Conservation (phyloP, 371 early-diverging fungal species). For the Mycotypha africana region DNA sequence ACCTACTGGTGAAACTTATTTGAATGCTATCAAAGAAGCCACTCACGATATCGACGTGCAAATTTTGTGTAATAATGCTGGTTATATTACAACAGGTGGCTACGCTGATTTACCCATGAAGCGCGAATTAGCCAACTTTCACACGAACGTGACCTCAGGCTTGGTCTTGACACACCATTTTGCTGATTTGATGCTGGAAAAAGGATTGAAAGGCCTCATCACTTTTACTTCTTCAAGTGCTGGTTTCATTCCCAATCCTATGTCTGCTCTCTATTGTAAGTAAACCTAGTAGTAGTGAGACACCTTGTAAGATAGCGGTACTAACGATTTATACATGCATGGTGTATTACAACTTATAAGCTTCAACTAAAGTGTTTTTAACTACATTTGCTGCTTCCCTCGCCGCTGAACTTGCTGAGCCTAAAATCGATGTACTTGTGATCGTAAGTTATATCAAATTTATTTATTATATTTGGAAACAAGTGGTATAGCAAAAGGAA, state of each 20-base stretch:
- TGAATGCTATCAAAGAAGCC: slow-evolving; percentile 36
- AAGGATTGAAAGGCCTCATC: slow-evolving; percentile 38
- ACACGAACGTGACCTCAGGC: slow-evolving; percentile 51
- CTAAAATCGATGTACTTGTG: slow-evolving; percentile 56
- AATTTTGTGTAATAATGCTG: slow-evolving; percentile 63
- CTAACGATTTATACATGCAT: neutral
- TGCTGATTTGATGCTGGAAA: slow-evolving; percentile 38
- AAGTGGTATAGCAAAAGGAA: too few relatives aligned
- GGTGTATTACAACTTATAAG: slow-evolving; percentile 15
- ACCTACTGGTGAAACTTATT: slow-evolving; percentile 30
- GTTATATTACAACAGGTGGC: slow-evolving; percentile 55
- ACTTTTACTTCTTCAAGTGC: slow-evolving; percentile 58
- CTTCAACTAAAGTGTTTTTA: slow-evolving; percentile 53
- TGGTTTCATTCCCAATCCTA: slow-evolving; percentile 54
- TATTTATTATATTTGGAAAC: neutral
- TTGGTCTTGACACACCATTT: slow-evolving; percentile 51
- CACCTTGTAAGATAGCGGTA: too few relatives aligned
- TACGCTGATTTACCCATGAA: slow-evolving; percentile 40
- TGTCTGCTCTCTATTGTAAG: slow-evolving; percentile 52
- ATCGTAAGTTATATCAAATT: slow-evolving; percentile 29
- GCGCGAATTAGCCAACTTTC: slow-evolving; percentile 46
- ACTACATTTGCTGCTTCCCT: slow-evolving; percentile 55
- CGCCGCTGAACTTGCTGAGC: slow-evolving; percentile 50
- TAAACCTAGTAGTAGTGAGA: too few relatives aligned
- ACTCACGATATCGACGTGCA: slow-evolving; percentile 46